Conservation (phyloP, 1,284 basidiomycete species). For the Coriolopsis trogii region DNA sequence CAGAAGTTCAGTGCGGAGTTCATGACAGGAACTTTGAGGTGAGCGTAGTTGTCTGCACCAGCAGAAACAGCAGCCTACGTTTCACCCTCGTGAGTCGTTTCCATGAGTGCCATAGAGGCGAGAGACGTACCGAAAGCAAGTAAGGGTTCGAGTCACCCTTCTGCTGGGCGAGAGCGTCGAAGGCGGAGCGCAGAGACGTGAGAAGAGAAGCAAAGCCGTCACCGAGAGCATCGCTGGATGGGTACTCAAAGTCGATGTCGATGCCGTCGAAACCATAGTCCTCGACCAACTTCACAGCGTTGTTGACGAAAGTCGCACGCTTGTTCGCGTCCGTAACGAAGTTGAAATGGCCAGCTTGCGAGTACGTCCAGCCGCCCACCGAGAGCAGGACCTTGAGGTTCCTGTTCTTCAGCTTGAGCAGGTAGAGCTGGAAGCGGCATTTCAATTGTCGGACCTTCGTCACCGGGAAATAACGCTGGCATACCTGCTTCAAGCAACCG, state of each 20-base stretch:
- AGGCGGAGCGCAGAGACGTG: slow-evolving; percentile 57
- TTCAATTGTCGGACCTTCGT: neutral
- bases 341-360: slow-evolving; percentile 65
- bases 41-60: slow-evolving; percentile 67
- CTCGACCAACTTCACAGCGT: slow-evolving; percentile 75
- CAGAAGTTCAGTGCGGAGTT: slow-evolving; percentile 78
- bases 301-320: slow-evolving; percentile 72
- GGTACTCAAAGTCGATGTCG: slow-evolving; percentile 75
- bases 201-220: slow-evolving; percentile 62
- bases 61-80: slow-evolving; percentile 53
- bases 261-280: slow-evolving; percentile 90
- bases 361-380: slow-evolving; percentile 79
- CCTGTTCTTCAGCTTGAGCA: slow-evolving; percentile 76
- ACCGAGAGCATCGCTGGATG: slow-evolving; percentile 50
- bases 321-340: slow-evolving; percentile 58
- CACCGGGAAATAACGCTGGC: neutral
- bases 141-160: slow-evolving; percentile 68
- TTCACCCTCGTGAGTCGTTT: neutral
- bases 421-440: slow-evolving; percentile 41
- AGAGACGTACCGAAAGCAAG: slow-evolving; percentile 49
- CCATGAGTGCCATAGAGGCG: neutral
- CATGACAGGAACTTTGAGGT: slow-evolving; percentile 74
- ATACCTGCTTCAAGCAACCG: slow-evolving; percentile 85
- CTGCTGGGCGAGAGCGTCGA: slow-evolving; percentile 48
- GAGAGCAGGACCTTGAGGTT: slow-evolving; percentile 81